Conservation (phyloP, 2,329 filamentous ascomycete genomes). For the Fusarium continuum region DNA sequence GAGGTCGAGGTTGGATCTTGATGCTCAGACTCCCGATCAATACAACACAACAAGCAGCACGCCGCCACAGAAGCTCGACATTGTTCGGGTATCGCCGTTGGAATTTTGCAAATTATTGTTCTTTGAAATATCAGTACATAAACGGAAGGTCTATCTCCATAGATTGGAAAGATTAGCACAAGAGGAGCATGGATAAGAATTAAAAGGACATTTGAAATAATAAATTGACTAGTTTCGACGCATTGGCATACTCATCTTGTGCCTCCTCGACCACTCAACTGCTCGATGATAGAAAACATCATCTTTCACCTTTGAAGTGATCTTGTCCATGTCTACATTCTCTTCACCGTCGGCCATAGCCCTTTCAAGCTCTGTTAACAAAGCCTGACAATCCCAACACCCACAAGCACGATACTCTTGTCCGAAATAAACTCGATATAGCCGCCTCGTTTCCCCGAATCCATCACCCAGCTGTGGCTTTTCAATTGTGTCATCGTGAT, state of each 20-base stretch:
- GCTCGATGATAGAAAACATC: constrained; percentile 30
- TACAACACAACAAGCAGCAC: neutral
- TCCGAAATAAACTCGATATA: constrained; percentile 48
- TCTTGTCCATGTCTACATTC: constrained; percentile 8
- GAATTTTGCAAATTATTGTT: constrained; percentile 29
- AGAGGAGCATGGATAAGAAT: too few species aligned
- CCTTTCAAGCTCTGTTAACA: constrained; percentile 39
- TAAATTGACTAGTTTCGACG: neutral
- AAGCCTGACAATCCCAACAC: constrained; percentile 52
- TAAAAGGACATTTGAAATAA: neutral
- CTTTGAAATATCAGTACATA: constrained; percentile 37
- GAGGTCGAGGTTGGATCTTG: neutral
- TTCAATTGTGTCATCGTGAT: constrained; percentile 53
- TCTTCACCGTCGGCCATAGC: neutral
- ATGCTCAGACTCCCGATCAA: neutral
- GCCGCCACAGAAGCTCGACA: neutral
- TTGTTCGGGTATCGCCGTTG: neutral
- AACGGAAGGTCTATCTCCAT: constrained; percentile 28
- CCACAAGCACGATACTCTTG: constrained; percentile 49
- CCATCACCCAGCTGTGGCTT: constrained; percentile 41
- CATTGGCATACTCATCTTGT: neutral
- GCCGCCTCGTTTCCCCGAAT: constrained; percentile 41
- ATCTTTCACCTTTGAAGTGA: constrained; percentile 7
- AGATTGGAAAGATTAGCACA: constrained; percentile 10
- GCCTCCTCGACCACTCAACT: constrained; percentile 25